Conservation (phyloP, 129 eudicot genomes). For the Cynara cardunculus region DNA sequence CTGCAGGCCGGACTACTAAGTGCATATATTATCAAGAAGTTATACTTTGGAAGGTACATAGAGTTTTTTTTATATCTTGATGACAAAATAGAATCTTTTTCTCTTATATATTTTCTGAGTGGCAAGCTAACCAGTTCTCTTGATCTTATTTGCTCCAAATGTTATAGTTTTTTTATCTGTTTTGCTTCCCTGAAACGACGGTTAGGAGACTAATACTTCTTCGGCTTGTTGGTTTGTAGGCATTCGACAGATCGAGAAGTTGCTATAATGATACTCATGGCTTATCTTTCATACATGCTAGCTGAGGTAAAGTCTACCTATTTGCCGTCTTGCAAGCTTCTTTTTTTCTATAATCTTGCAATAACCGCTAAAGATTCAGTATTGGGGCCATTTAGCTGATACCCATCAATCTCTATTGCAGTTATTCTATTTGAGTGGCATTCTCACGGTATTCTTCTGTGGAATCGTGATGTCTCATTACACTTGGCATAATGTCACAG, state of each 20-base stretch:
- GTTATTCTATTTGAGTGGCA: constrained; percentile 77
- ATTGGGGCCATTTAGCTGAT: constrained; percentile 7
- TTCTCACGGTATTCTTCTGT: constrained; percentile 87
- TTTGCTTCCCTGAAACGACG: not conserved
- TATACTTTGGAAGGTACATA: constrained; percentile 69
- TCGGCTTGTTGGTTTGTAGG: constrained; percentile 34
- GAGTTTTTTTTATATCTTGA: constrained; percentile 1
- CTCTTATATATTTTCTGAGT: constrained; percentile 1
- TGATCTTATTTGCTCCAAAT: not conserved
- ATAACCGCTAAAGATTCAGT: not conserved
- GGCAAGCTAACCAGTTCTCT: not conserved
- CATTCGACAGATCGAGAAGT: constrained; percentile 85
- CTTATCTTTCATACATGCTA: constrained; percentile 67
- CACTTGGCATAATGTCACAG: constrained; percentile 92
- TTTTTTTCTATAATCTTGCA: not conserved
- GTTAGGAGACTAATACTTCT: not conserved
- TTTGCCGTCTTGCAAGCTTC: not conserved
- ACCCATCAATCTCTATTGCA: constrained; percentile 30
- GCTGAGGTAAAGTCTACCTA: constrained; percentile 55
- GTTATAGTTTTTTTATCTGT: not conserved
- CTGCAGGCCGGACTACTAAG: constrained; percentile 71
- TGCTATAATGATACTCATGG: constrained; percentile 84
- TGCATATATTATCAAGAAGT: constrained; percentile 63
- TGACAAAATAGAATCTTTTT: not conserved
- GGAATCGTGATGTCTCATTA: constrained; percentile 97